These are phyloP conservation scores for Aspergillus cristatus DNA, from an alignment of 495 filamentous ascomycete genomes.

Conservation along the genomic window DNA sequence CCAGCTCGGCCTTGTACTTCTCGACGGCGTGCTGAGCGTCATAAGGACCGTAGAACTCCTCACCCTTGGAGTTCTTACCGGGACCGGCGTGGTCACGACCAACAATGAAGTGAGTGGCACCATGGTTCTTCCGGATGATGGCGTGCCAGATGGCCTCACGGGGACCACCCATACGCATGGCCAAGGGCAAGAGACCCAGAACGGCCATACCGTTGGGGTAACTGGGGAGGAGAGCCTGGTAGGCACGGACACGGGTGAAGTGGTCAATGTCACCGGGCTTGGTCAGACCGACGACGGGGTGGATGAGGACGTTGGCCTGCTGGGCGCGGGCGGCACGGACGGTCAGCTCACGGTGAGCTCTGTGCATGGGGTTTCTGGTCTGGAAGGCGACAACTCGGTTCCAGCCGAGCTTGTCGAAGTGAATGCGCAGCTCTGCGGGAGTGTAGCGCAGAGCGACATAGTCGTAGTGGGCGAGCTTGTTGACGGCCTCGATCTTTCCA, in stretches of 20 bases:
- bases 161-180: conserved; percentile 98
- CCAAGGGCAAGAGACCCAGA: conserved; percentile 86
- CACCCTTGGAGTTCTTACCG: conserved; percentile 90
- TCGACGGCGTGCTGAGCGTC: conserved; percentile 97
- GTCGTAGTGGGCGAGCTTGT: conserved; percentile 94
- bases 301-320: conserved; percentile 97
- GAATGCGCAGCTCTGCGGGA: conserved; percentile 84
- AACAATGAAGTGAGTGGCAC: conserved; percentile 98
- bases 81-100: conserved; percentile 96
- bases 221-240: conserved; percentile 90
- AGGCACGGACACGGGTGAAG: conserved; percentile 97
- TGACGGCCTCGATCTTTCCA: conserved; percentile 90
- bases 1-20: conserved; percentile 91
- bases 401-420: conserved; percentile 99
- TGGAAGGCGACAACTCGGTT: conserved; percentile 95
- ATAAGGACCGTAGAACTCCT: conserved; percentile 97
- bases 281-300: conserved; percentile 95
- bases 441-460: conserved; percentile 96
- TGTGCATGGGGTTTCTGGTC: conserved; percentile 98
- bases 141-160: conserved; percentile 99
- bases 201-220: conserved; percentile 99
- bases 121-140: conserved; percentile 99
- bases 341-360: conserved; percentile 93
- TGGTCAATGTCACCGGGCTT: conserved; percentile 99
- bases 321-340: conserved; percentile 91